Base-by-base conservation (phyloP, 2,329 filamentous ascomycete genomes). In the Pseudocercospora cruenta region DNA sequence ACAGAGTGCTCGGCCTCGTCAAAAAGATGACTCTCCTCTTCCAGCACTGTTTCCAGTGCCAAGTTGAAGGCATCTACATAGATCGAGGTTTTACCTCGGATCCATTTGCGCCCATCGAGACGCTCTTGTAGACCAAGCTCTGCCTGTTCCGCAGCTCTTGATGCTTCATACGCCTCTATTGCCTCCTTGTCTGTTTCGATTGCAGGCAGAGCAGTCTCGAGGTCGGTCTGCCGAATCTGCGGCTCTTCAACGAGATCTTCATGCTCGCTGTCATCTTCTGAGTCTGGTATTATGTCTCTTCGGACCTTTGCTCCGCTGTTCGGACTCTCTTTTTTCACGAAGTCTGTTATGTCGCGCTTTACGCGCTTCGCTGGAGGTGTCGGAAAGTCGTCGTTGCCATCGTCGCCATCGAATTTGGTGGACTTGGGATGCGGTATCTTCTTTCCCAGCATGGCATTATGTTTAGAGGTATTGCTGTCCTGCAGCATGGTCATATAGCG, bases 41-140 rank as follows among this genome's bases (percentile, higher is more conserved):
- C 89, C 12, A 98, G 81, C 3, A 99, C 95, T 0, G 92, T 97
- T 66, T 94, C 90, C 58, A 99, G 82, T 1, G 94, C 93, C 14
- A 98, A 83, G 74, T 97, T 97, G 83, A 99, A 99, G 0, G 95
- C 95, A 80, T 99, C 95, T 19, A 97, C 93, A 74, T 99, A 99
- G 63, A 99, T 92, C 1, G 94, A 98, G 74, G 90, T 96, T 76
- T 88, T 89, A 0, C 93, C 92, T 73, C 85, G 88, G 4, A 88
- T 80, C 92, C 92, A 97, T 66, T 81, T 85, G 59, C 82, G 82
- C 60, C 87, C 80, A 64, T 84, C 84, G 14, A 90, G 75, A 7
- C 86, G 82, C 43, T 82, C 80, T 68, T 85, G 83, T 4, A 69
- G 73, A 62, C 67, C 78, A 74, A 36, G 74, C 8, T 82, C 75